Evolutionary conservation across 495 filamentous ascomycete genomes (phyloP).

Genomic region (Penicillium longicatenatum): DNA sequence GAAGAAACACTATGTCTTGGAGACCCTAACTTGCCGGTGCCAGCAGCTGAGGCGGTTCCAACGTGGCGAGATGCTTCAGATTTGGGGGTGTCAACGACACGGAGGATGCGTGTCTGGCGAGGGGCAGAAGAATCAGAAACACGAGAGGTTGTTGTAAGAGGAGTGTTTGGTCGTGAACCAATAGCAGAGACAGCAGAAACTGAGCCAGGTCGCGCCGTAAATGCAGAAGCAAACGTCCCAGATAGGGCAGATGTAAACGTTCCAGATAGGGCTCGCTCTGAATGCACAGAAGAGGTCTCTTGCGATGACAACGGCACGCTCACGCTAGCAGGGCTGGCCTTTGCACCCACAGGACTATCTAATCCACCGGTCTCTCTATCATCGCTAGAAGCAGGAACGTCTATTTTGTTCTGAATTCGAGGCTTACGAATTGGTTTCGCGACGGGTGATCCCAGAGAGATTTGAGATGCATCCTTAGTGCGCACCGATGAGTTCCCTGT

Average conservation of each 20-base stretch:
- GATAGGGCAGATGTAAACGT: conserved; percentile 12
- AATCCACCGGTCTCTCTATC: conserved; percentile 22
- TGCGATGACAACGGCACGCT: conserved; percentile 26
- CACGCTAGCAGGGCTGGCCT: conserved; percentile 38
- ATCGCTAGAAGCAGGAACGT: conserved; percentile 24
- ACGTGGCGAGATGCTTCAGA: conserved; percentile 55
- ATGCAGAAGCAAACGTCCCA: conserved; percentile 13
- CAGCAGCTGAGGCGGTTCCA: conserved; percentile 34
- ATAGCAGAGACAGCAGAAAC: conserved; percentile 26
- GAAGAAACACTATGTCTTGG: conserved; percentile 62
- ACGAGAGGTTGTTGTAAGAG: conserved; percentile 43
- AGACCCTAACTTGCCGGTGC: conserved; percentile 49
- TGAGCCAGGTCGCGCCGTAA: conserved; percentile 22
- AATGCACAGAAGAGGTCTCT: conserved; percentile 24
- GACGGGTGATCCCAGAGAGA: conserved; percentile 47
- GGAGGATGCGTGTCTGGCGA: conserved; percentile 57
- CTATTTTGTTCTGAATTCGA: conserved; percentile 28
- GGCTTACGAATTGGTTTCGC: conserved; percentile 39
- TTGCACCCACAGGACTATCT: conserved; percentile 22
- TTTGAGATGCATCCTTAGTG: conserved; percentile 39
- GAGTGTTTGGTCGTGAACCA: conserved; percentile 41
- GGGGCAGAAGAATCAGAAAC: conserved; percentile 50
- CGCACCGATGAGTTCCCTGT: conserved; percentile 21
- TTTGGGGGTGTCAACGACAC: conserved; percentile 73
- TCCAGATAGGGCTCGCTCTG: conserved; percentile 17